These are phyloP conservation scores for Epichloe elymi DNA, from an alignment of 2,329 filamentous ascomycete species.

Conservation along the genomic window DNA sequence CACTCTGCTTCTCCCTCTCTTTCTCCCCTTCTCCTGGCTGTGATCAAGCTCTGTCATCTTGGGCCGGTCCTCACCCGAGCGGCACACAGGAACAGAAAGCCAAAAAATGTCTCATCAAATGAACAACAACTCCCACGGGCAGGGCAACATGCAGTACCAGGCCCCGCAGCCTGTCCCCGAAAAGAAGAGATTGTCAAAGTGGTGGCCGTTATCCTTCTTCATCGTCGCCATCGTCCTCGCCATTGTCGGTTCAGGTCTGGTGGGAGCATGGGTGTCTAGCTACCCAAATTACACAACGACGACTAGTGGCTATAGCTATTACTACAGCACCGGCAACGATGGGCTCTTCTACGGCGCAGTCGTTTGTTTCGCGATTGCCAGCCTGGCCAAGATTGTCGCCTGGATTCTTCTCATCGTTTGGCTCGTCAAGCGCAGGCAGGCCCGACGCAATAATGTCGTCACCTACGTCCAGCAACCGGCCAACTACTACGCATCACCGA, in stretches of 20 bases:
- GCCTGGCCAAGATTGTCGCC: constrained; percentile 1
- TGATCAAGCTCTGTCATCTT: too few relatives aligned
- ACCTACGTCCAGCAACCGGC: neutral
- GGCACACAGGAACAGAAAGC: neutral
- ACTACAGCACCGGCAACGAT: neutral
- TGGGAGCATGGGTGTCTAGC: constrained; percentile 1
- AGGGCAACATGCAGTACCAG: neutral
- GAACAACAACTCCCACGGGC: neutral
- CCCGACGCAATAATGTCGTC: neutral
- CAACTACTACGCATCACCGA: neutral
- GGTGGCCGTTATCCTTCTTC: constrained; percentile 3
- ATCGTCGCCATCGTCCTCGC: neutral
- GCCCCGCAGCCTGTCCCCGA: neutral
- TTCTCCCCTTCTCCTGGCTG: fast-evolving
- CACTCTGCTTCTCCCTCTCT: too few relatives aligned
- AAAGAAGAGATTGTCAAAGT: constrained; percentile 1
- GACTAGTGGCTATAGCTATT: neutral
- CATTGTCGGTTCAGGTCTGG: constrained; percentile 1
- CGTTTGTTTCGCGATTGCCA: constrained; percentile 1
- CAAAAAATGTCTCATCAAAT: neutral
- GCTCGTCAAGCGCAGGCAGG: neutral
- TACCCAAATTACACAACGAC: neutral
- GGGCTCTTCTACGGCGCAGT: neutral
- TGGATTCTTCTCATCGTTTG: constrained; percentile 2
- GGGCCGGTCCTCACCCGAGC: too few relatives aligned